phyloP scores from a whole-genome alignment of 83 land plant species.

The Picea mariana region DNA sequence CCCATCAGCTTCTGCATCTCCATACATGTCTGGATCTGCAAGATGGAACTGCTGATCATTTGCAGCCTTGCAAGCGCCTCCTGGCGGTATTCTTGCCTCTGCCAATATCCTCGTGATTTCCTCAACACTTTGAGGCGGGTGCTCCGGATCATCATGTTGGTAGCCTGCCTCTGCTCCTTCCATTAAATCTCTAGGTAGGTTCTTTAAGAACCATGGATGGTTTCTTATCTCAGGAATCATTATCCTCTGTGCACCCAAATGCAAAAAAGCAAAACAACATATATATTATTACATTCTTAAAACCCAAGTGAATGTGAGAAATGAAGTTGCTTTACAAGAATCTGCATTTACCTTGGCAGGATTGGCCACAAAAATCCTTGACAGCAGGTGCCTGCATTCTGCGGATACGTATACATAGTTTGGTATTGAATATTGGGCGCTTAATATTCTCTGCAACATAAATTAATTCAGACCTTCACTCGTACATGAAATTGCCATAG shows the following conservation, averaged over 20 bases:
- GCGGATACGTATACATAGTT: conserved; percentile 79
- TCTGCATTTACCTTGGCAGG: conserved; percentile 67
- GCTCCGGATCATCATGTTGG: conserved; percentile 41
- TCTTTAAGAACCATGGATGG: conserved; percentile 84
- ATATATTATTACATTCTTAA: not conserved
- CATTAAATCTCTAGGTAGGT: conserved; percentile 72
- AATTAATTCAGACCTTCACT: not conserved
- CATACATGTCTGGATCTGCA: conserved; percentile 51
- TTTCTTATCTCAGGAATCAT: conserved; percentile 72
- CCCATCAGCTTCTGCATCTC: conserved; percentile 24
- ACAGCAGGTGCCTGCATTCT: conserved; percentile 80
- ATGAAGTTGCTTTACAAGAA: not conserved
- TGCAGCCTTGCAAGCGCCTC: conserved; percentile 25
- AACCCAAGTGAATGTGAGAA: not conserved
- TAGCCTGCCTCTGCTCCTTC: conserved; percentile 41
- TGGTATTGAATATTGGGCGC: conserved; percentile 86
- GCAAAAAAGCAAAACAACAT: not conserved
- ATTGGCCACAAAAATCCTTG: conserved; percentile 82
- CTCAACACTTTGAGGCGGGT: conserved; percentile 55
- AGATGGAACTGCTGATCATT: conserved; percentile 20
- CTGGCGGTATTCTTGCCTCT: conserved; percentile 57
- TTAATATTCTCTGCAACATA: conserved; percentile 64
- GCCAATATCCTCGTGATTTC: conserved; percentile 62
- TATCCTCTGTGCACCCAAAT: conserved; percentile 50
- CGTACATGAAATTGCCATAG: not conserved